These are phyloP conservation scores for Colletotrichum sp. DNA, from an alignment of 2,329 filamentous ascomycete genomes.

Conservation along the genomic window DNA sequence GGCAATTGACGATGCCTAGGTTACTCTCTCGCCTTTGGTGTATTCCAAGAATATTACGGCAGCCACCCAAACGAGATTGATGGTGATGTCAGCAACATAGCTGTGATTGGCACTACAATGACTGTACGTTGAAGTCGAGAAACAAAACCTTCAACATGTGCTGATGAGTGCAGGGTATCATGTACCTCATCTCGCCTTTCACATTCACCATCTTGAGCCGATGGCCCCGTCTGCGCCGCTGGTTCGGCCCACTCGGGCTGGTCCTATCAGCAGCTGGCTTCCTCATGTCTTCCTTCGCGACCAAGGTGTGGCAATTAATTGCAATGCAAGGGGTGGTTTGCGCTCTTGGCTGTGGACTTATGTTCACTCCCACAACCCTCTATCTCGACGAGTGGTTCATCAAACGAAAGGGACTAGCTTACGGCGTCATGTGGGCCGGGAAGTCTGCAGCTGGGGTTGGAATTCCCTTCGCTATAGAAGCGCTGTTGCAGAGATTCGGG, in stretches of 20 bases:
- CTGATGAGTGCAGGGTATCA: background rate
- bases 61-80: background rate
- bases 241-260: background rate
- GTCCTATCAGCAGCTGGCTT: fast-evolving
- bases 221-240: background rate
- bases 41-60: background rate
- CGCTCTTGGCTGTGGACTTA: background rate
- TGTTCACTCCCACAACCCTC: background rate
- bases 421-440: background rate
- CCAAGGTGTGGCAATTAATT: background rate
- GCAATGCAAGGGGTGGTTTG: background rate
- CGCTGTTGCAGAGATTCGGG: fast-evolving
- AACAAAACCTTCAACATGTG: background rate
- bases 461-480: background rate
- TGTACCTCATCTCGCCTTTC: background rate
- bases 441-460: background rate
- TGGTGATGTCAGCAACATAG: background rate
- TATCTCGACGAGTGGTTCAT: background rate
- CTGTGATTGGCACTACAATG: background rate
- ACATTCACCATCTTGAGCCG: background rate
- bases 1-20: fast-evolving
- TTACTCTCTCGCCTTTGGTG: background rate
- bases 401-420: background rate
- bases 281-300: fast-evolving
- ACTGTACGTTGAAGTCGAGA: background rate